Evolutionary conservation across 2,329 filamentous ascomycete genomes (phyloP).

Genomic region (Colletotrichum coccodes): DNA sequence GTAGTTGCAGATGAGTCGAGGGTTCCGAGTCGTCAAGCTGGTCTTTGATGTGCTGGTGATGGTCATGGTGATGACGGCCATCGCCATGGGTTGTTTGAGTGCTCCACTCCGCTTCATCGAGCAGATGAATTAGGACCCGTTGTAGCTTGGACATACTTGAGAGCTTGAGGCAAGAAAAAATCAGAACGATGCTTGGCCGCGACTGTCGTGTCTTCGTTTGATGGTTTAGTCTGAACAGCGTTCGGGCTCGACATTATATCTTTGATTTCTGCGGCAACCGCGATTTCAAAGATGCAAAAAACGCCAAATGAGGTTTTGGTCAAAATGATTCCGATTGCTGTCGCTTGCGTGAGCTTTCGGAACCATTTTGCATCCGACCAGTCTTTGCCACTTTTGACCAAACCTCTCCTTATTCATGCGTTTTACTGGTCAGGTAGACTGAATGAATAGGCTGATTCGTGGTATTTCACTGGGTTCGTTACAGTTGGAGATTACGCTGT

Average conservation of each 20-base stretch:
- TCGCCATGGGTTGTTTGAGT: neutral
- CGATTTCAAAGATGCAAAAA: neutral
- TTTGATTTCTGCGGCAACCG: no score
- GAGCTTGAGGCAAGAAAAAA: neutral
- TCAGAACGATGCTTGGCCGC: neutral
- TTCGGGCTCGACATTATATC: neutral
- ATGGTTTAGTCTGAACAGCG: no score
- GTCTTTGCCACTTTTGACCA: no score
- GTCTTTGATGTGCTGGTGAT: conserved; percentile 14
- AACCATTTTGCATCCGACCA: conserved; percentile 19
- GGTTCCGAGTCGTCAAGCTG: conserved; percentile 24
- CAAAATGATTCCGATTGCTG: conserved; percentile 13
- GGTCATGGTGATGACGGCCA: conserved; percentile 4
- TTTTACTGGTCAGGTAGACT: no score
- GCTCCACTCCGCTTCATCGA: neutral
- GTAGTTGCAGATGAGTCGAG: conserved; percentile 24
- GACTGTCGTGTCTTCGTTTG: neutral
- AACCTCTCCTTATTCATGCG: no score
- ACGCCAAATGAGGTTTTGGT: neutral
- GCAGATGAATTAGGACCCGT: neutral
- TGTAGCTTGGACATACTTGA: neutral
- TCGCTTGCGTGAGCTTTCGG: conserved; percentile 5
- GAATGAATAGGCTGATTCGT: no score
- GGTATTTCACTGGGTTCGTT: no score
- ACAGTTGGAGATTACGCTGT: no score